Evolutionary conservation across 306 rosid species (phyloP).

Genomic region (Castanea sativa): DNA sequence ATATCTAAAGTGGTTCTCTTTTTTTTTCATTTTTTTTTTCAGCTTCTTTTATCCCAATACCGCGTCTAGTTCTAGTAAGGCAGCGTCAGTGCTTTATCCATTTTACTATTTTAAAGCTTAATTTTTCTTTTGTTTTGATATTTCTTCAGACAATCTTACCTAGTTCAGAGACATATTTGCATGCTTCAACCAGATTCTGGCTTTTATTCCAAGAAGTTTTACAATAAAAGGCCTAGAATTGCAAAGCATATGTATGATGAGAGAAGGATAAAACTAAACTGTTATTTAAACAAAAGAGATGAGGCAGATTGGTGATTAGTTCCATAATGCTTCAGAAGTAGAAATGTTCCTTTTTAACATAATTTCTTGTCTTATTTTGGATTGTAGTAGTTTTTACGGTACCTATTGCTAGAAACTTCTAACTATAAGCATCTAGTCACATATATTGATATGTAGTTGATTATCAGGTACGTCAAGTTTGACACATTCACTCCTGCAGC

Average conservation of each 20-base stretch:
- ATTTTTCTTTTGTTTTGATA: too few relatives aligned
- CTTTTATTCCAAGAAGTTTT: too few relatives aligned
- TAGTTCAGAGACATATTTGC: background rate
- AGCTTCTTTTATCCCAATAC: too few relatives aligned
- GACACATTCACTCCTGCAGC: constrained; percentile 98
- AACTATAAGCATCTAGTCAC: constrained; percentile 15
- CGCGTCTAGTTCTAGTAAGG: too few relatives aligned
- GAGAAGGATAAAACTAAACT: too few relatives aligned
- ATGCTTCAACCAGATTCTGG: background rate
- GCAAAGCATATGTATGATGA: too few relatives aligned
- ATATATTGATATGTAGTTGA: constrained; percentile 41
- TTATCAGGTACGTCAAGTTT: constrained; percentile 92
- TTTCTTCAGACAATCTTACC: background rate
- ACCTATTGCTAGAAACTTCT: background rate
- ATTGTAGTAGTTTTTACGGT: background rate
- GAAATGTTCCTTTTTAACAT: background rate
- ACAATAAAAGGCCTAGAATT: too few relatives aligned
- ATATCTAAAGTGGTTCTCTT: background rate
- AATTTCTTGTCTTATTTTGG: background rate
- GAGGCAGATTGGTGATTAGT: background rate
- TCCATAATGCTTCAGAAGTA: background rate
- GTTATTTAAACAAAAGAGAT: too few relatives aligned
- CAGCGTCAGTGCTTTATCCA: too few relatives aligned
- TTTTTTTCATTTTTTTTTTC: background rate
- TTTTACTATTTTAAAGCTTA: too few relatives aligned